Percentiles rank a stretch among this genome's conserved stretches.
Conservation (phyloP, 139 green algal species). For the Chlorella vulgaris region DNA sequence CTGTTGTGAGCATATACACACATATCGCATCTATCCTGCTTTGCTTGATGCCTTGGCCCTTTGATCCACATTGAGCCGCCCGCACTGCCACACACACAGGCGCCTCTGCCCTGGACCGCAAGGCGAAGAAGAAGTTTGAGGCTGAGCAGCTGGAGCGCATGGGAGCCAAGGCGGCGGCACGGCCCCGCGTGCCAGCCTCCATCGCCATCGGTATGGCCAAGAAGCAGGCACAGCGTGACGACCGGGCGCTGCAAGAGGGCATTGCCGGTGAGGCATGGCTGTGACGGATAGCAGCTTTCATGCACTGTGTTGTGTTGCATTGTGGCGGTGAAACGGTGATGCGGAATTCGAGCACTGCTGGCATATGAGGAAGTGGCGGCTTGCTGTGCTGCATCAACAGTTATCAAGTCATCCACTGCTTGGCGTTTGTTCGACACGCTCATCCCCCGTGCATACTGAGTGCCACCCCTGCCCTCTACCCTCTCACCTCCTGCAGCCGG, state of each 20-base stretch:
- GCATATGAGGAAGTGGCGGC: no score
- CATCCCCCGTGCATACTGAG: background rate
- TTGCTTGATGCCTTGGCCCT: no score
- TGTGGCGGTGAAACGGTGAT: no score
- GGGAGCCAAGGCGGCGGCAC: slow-evolving; percentile 58
- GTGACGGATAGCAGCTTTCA: background rate
- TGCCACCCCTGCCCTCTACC: background rate
- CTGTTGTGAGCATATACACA: no score
- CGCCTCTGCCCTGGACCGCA: slow-evolving; percentile 72
- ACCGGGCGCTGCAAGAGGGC: slow-evolving; percentile 63
- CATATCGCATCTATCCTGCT: no score
- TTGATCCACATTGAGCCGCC: no score
- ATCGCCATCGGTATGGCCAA: slow-evolving; percentile 64
- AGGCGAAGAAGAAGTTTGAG: slow-evolving; percentile 58
- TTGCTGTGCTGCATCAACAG: no score
- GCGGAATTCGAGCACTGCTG: no score
- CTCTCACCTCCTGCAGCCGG: slow-evolving; percentile 34
- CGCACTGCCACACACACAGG: no score
- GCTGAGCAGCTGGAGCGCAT: slow-evolving; percentile 54
- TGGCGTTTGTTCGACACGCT: no score
- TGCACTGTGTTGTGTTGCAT: no score
- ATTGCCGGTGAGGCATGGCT: slow-evolving; percentile 42
- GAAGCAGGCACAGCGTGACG: slow-evolving; percentile 50
- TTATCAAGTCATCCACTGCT: no score
- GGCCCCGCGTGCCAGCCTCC: slow-evolving; percentile 40